These are phyloP conservation scores for Helicostylum pulchrum DNA, from an alignment of 192 early-diverging fungal genomes.

Conservation along the genomic window DNA sequence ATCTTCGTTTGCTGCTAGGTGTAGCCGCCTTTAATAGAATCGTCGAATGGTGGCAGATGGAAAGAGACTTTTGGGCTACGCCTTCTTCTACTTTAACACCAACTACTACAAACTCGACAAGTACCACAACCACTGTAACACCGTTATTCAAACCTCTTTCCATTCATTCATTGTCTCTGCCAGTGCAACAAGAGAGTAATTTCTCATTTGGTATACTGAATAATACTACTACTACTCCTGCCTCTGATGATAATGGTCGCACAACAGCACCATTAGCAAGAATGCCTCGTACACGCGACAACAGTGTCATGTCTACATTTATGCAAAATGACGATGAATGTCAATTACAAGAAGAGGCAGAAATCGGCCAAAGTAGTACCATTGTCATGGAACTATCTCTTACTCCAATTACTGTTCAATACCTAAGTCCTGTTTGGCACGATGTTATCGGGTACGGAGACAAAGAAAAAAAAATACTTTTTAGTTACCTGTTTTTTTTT, in stretches of 20 bases:
- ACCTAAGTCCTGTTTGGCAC: slow-evolving; percentile 67
- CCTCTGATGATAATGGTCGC: not conserved
- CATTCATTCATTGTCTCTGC: not conserved
- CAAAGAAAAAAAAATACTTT: slow-evolving; percentile 26
- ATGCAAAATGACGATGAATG: slow-evolving; percentile 6
- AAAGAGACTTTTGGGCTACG: slow-evolving; percentile 60
- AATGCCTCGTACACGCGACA: not conserved
- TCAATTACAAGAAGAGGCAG: slow-evolving; percentile 59
- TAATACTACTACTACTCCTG: not conserved
- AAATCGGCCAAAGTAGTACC: slow-evolving; percentile 65
- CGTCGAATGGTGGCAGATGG: slow-evolving; percentile 77
- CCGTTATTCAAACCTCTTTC: slow-evolving; percentile 3
- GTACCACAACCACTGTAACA: not conserved
- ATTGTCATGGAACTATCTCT: slow-evolving; percentile 77
- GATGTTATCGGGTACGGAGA: slow-evolving; percentile 65
- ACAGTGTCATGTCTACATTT: slow-evolving; percentile 2
- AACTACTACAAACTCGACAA: not conserved
- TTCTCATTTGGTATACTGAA: too few relatives aligned
- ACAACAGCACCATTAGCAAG: not conserved
- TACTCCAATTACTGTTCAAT: slow-evolving; percentile 48
- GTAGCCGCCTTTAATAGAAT: slow-evolving; percentile 74
- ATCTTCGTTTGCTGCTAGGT: slow-evolving; percentile 64
- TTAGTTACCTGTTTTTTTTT: slow-evolving; percentile 16
- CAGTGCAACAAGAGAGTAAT: too few relatives aligned
- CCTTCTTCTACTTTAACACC: not conserved